A percentile compares a stretch with the other conserved stretches of the same genome.
phyloP scores from a whole-genome alignment of 2,329 filamentous ascomycete species.

The Apiospora arundinis region DNA sequence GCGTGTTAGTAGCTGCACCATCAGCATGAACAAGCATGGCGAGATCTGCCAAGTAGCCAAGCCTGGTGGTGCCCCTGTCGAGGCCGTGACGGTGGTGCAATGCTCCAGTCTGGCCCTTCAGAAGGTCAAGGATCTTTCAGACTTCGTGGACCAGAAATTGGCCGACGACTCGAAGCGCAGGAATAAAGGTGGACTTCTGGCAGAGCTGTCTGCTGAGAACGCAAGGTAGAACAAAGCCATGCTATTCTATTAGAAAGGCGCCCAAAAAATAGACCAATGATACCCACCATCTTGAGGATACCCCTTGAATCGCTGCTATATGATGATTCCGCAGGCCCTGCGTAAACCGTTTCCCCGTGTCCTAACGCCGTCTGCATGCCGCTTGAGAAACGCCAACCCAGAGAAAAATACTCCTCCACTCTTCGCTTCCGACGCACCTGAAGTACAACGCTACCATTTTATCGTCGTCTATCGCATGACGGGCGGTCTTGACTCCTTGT shows the following conservation, averaged over 20 bases:
- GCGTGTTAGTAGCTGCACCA: constrained; percentile 73
- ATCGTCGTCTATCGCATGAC: constrained; percentile 74
- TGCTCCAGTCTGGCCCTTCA: constrained; percentile 76
- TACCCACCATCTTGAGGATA: constrained; percentile 40
- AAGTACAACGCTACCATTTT: neutral
- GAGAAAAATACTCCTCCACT: neutral
- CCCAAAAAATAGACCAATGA: constrained; percentile 34
- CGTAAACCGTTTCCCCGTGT: constrained; percentile 25
- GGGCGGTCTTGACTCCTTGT: constrained; percentile 89
- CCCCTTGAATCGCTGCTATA: constrained; percentile 18
- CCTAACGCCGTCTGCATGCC: constrained; percentile 33
- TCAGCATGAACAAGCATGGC: constrained; percentile 87
- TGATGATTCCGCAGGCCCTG: neutral
- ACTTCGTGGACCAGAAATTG: constrained; percentile 74
- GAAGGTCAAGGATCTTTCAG: constrained; percentile 82
- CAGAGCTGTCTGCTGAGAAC: constrained; percentile 83
- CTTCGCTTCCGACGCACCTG: neutral
- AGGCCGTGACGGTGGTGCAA: constrained; percentile 78
- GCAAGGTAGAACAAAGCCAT: constrained; percentile 59
- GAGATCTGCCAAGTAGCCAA: constrained; percentile 94
- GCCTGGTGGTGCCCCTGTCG: constrained; percentile 81
- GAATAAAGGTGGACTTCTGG: constrained; percentile 79
- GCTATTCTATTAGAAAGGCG: constrained; percentile 24
- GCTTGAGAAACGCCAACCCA: constrained; percentile 19
- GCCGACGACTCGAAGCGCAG: constrained; percentile 79